Percentiles rank a stretch among this genome's conserved stretches.
phyloP scores from a whole-genome alignment of 768 basidiomycete genomes.

The Tulasnella sp. region DNA sequence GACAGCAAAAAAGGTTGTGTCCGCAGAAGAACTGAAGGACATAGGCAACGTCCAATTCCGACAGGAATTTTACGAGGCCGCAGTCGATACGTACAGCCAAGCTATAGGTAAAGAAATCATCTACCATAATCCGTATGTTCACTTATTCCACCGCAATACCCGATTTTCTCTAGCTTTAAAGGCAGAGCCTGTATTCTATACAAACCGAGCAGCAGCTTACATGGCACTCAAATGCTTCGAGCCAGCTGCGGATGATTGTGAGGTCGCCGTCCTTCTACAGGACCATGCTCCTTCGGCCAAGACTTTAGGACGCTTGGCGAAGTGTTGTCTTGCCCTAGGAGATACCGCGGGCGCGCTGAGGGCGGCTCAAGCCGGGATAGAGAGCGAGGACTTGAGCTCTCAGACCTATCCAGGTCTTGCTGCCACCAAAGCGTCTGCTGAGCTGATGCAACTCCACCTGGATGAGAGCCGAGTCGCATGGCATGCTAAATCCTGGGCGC shows the following conservation, averaged over 20 bases:
- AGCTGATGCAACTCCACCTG: constrained; percentile 39
- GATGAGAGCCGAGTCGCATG: too few species aligned
- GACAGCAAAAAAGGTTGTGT: neutral
- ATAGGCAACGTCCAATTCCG: constrained; percentile 69
- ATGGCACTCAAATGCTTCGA: constrained; percentile 74
- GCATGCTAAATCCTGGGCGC: too few species aligned
- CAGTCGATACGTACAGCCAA: constrained; percentile 60
- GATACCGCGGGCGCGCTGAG: constrained; percentile 54
- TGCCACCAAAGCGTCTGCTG: constrained; percentile 51
- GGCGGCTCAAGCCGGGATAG: constrained; percentile 49
- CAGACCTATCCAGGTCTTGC: constrained; percentile 38
- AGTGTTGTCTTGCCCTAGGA: constrained; percentile 75
- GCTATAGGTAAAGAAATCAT: constrained; percentile 47
- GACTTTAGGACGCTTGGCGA: constrained; percentile 70
- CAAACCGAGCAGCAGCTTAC: constrained; percentile 78
- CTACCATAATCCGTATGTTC: constrained; percentile 11
- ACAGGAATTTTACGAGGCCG: constrained; percentile 48
- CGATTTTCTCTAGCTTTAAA: neutral
- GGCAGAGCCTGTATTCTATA: constrained; percentile 51
- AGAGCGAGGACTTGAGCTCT: constrained; percentile 60
- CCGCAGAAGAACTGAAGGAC: constrained; percentile 52
- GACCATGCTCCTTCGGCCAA: constrained; percentile 51
- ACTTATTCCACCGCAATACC: too few species aligned
- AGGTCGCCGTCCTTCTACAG: constrained; percentile 59
- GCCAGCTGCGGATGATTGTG: constrained; percentile 67